Evolutionary conservation across 2,329 filamentous ascomycete species (phyloP).

Genomic region (Botrytis fabae): DNA sequence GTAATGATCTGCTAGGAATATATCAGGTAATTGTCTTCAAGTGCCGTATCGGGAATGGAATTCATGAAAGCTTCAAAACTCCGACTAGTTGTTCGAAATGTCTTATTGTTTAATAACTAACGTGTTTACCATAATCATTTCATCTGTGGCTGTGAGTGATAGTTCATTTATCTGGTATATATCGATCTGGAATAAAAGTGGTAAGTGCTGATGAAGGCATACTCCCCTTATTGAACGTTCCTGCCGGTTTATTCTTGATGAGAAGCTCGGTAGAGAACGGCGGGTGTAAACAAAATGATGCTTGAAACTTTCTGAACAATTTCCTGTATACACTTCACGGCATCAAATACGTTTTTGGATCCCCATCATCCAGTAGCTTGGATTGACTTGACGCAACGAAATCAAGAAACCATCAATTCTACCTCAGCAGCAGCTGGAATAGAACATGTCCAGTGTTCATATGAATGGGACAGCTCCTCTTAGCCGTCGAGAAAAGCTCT

Average conservation of each 20-base stretch:
- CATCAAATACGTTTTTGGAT: not conserved
- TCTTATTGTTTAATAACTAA: not conserved
- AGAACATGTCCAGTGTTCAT: not conserved
- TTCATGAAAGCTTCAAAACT: not conserved
- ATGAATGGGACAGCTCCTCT: not conserved
- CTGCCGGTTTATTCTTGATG: not conserved
- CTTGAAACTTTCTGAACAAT: not conserved
- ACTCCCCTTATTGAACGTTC: not conserved
- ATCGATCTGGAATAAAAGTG: not conserved
- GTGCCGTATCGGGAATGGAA: not conserved
- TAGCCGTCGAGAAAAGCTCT: not conserved
- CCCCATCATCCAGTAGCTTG: not conserved
- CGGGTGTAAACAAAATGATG: not conserved
- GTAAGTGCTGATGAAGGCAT: not conserved
- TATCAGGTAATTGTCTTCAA: not conserved
- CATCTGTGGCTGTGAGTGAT: not conserved
- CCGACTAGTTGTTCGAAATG: not conserved
- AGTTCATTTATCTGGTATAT: fast-evolving
- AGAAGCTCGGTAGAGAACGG: not conserved
- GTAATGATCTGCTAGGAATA: not conserved
- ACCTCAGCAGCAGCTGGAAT: not conserved
- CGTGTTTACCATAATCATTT: fast-evolving
- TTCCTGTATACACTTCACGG: not conserved
- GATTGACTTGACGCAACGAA: not conserved
- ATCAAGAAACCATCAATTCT: not conserved